Evolutionary conservation across 75 land plant species (phyloP).

Genomic region (Ceratopteris richardii): DNA sequence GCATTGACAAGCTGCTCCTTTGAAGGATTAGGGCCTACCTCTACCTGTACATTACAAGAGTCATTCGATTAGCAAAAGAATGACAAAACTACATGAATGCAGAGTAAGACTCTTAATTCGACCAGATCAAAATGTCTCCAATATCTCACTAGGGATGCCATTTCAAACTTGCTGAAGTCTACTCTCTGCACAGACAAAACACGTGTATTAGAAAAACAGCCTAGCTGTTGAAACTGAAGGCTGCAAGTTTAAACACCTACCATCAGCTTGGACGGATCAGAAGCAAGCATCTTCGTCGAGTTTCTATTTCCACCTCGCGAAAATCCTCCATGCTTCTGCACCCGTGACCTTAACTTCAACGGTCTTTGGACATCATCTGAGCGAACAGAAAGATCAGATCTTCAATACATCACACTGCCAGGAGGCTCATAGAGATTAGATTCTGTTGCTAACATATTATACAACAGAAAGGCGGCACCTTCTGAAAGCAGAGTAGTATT

Average conservation of each 20-base stretch:
- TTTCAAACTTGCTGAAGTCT: conserved; percentile 62
- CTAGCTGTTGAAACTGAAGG: not conserved
- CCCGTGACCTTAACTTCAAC: not conserved
- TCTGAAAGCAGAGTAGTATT: not conserved
- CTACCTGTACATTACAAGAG: conserved; percentile 24
- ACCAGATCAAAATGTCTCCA: conserved; percentile 69
- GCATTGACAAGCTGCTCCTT: conserved; percentile 60
- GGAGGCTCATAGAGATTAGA: no score
- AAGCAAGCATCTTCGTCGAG: not conserved
- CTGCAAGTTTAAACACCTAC: not conserved
- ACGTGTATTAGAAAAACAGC: not conserved
- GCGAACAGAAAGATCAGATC: not conserved
- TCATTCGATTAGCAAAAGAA: not conserved
- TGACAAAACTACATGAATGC: no score
- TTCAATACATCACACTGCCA: not conserved
- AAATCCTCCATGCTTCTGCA: not conserved
- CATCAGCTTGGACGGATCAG: not conserved
- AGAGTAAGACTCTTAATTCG: conserved; percentile 6
- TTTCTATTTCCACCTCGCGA: not conserved
- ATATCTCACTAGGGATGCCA: conserved; percentile 56
- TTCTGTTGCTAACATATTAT: not conserved
- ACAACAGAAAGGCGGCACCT: not conserved
- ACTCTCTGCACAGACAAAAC: conserved; percentile 36
- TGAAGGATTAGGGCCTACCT: conserved; percentile 37
- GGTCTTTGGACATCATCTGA: not conserved